Conservation (phyloP, 495 filamentous ascomycete species). For the Trichoderma virens region DNA sequence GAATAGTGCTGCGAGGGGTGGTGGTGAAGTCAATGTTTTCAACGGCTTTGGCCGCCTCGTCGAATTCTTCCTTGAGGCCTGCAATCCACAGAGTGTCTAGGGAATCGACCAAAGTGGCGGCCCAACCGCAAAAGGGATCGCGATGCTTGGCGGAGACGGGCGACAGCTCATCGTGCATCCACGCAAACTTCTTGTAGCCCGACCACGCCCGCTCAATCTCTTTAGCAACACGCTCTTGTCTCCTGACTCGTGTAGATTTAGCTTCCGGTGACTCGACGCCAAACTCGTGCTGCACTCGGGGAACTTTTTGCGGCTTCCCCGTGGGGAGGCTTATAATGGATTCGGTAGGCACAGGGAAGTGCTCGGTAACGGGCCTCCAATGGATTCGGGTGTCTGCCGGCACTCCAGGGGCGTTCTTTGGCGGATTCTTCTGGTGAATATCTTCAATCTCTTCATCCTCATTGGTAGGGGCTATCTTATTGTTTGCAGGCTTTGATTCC, state of each 20-base stretch:
- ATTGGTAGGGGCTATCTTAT: conserved; percentile 16
- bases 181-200: conserved; percentile 76
- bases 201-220: conserved; percentile 75
- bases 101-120: conserved; percentile 86
- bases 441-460: conserved; percentile 6
- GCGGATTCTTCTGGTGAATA: conserved; percentile 9
- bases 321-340: conserved; percentile 70
- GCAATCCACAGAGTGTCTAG: conserved; percentile 96
- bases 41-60: conserved; percentile 71
- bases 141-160: conserved; percentile 55
- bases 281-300: conserved; percentile 68
- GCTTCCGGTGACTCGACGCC: conserved; percentile 51
- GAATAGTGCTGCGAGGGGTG: conserved; percentile 53
- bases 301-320: conserved; percentile 58
- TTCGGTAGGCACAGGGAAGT: conserved; percentile 62
- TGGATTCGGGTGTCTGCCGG: conserved; percentile 36
- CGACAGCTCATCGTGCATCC: conserved; percentile 74
- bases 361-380: conserved; percentile 58
- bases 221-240: conserved; percentile 62
- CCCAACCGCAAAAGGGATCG: conserved; percentile 91
- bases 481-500: background rate
- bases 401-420: conserved; percentile 11
- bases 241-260: conserved; percentile 53
- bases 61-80: conserved; percentile 82
- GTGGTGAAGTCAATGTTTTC: conserved; percentile 86